These are phyloP conservation scores for Bryoglossum gracile DNA, from an alignment of 495 filamentous ascomycete genomes.

Conservation along the genomic window DNA sequence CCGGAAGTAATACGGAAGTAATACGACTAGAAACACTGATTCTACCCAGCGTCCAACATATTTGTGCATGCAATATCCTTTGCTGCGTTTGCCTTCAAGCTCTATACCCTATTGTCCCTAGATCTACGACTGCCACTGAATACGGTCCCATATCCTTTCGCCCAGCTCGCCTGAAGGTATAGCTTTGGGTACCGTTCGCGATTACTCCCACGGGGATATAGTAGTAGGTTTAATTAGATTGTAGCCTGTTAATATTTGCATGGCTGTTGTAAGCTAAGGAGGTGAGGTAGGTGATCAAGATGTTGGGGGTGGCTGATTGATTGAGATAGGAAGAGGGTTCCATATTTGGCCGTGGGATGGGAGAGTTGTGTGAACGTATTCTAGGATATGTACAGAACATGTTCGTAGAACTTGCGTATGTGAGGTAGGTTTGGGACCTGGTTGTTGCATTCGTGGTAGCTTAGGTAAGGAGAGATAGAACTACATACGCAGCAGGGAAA, in stretches of 20 bases:
- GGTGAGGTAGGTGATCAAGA: not conserved
- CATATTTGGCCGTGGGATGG: not conserved
- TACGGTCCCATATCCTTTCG: conserved; percentile 32
- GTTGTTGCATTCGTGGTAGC: not conserved
- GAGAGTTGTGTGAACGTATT: not conserved
- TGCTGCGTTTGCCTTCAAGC: not conserved
- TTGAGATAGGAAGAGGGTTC: not conserved
- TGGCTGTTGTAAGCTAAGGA: conserved; percentile 9
- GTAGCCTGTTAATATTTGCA: conserved; percentile 31
- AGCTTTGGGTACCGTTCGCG: not conserved
- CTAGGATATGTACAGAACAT: not conserved
- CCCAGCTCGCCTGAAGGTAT: conserved; percentile 32
- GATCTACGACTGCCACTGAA: conserved; percentile 42
- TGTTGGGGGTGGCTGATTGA: not conserved
- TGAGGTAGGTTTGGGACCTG: not conserved
- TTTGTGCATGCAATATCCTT: not conserved
- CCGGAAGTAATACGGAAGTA: no score
- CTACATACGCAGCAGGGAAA: not conserved
- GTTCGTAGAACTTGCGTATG: not conserved
- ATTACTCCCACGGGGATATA: conserved; percentile 30
- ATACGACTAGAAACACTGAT: no score
- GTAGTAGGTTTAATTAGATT: conserved; percentile 37
- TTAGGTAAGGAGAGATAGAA: not conserved
- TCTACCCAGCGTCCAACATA: no score
- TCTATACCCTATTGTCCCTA: not conserved